Base-by-base conservation (phyloP, 73 alveolate species). In the Blepharisma stoltei region DNA sequence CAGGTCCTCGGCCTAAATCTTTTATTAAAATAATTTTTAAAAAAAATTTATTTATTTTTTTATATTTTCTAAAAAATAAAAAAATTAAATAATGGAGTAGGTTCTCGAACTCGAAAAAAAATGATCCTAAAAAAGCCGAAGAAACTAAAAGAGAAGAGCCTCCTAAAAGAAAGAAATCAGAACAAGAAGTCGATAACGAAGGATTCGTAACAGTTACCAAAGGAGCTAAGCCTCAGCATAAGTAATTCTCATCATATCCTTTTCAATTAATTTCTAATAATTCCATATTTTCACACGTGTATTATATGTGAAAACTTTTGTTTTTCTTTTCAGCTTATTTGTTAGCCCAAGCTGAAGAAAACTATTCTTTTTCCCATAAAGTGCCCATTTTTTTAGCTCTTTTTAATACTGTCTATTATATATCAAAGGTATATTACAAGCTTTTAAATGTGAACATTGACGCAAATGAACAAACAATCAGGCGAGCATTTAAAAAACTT, bases 391-490 rank as follows among this genome's bases (percentile, higher is more conserved):
- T n/a, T n/a, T n/a, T n/a, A n/a, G n/a, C n/a, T n/a, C n/a, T n/a
- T n/a, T n/a, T n/a, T n/a, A n/a, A n/a, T n/a, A n/a, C n/a, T n/a
- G n/a, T n/a, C n/a, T n/a, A n/a, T n/a, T n/a, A n/a, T n/a, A n/a
- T n/a, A n/a, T 55, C 87, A 7, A 67, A 67, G 71, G 97, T 86
- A 78, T 91, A 78, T 80, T 93, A 93, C 81, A 80, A 84, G 48
- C 32, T 88, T 43, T 68, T 90, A 53, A 93, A 90, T 27, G 80
- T 93, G 11, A 70, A 79, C 77, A 78, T 91, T 50, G 88, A 88
- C 48, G 98, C 98, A 6, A 65, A 69, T 5, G 67, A 69, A 43
- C n/a, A 38, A 38, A 44, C 60, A 44, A 69, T 69, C 41, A 23
- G 27, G 45, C 11, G 27, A 6, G 92, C 94, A 32, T 87, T 87